Percentiles rank a stretch among this genome's conserved stretches.
Evolutionary conservation across 441 rosid species (phyloP).

Genomic region (Theobroma grandiflorum): DNA sequence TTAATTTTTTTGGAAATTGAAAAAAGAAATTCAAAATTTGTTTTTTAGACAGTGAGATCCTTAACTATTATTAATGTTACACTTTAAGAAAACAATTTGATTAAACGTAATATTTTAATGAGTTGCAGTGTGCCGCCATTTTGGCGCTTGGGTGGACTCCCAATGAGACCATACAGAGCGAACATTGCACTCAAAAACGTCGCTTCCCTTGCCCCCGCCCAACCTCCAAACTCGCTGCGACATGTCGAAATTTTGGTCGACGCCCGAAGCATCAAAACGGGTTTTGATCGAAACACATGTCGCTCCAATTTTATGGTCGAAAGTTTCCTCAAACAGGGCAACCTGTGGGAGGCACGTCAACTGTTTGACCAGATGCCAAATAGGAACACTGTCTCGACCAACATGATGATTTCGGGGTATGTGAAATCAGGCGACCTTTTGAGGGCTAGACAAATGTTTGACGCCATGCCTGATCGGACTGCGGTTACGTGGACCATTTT

Average conservation of each 20-base stretch:
- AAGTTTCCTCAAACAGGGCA: constrained; percentile 42
- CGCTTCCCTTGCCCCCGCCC: constrained; percentile 21
- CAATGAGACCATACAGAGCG: constrained; percentile 41
- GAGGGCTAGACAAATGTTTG: constrained; percentile 60
- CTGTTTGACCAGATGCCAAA: constrained; percentile 81
- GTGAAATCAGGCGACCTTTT: constrained; percentile 58
- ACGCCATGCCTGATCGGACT: constrained; percentile 58
- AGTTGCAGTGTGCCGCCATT: neutral
- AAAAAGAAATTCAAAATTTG: too few species aligned
- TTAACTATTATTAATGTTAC: too few species aligned
- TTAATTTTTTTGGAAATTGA: too few species aligned
- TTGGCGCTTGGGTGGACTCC: constrained; percentile 14
- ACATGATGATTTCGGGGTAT: constrained; percentile 72
- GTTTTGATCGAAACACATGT: constrained; percentile 66
- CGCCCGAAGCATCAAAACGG: constrained; percentile 77
- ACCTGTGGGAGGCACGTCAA: constrained; percentile 61
- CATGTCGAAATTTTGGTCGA: constrained; percentile 43
- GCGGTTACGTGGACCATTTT: constrained; percentile 86
- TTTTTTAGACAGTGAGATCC: too few species aligned
- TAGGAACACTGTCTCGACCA: constrained; percentile 65
- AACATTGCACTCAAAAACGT: constrained; percentile 32
- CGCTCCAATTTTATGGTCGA: constrained; percentile 63
- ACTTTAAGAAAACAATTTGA: too few species aligned
- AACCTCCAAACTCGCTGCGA: constrained; percentile 18
- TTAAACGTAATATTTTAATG: too few species aligned